These are phyloP conservation scores for Pelargonium exstipulatum DNA, from an alignment of 441 rosid genomes.

Conservation along the genomic window DNA sequence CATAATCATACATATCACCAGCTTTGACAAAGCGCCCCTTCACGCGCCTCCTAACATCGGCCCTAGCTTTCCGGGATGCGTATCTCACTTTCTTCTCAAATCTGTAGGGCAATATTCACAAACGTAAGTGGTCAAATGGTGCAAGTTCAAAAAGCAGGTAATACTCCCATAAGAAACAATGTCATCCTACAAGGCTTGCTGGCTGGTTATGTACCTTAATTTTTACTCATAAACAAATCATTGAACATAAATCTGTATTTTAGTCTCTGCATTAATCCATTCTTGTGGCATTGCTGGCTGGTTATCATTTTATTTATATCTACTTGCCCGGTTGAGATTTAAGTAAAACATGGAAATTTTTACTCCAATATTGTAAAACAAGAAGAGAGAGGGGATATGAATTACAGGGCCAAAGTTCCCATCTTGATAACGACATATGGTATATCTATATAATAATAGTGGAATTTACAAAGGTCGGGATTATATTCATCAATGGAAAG, in stretches of 20 bases:
- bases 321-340: no score
- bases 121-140: not conserved
- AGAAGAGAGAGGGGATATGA: not conserved
- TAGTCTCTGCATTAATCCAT: no score
- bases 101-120: slow-evolving; percentile 33
- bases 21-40: slow-evolving; percentile 97
- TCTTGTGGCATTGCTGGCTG: no score
- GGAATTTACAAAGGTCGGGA: not conserved
- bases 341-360: no score
- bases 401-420: not conserved
- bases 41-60: slow-evolving; percentile 93
- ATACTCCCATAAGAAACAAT: not conserved
- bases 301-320: no score
- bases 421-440: not conserved
- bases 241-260: not conserved
- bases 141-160: slow-evolving; percentile 10
- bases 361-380: no score
- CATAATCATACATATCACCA: slow-evolving; percentile 93
- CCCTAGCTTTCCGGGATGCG: slow-evolving; percentile 98
- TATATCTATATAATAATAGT: not conserved
- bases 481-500: not conserved
- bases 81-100: slow-evolving; percentile 93
- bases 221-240: not conserved
- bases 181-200: not conserved
- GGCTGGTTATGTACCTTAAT: no score